A percentile compares a stretch with the other conserved stretches of the same genome.
Evolutionary conservation across 2,329 filamentous ascomycete species (phyloP).

Genomic region (Achaetomium macrosporum): DNA sequence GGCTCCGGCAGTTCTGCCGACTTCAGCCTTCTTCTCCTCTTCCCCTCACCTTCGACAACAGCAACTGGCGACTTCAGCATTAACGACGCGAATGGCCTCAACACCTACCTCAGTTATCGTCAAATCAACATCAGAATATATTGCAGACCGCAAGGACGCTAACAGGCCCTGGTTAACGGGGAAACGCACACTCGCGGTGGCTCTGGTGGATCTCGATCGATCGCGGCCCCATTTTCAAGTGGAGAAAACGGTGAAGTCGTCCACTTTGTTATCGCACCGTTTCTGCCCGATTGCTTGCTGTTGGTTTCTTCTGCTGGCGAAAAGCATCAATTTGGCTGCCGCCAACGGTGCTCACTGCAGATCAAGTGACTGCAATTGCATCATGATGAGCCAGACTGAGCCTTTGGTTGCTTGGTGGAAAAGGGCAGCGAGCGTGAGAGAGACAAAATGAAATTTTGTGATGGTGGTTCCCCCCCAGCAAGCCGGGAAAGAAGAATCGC

Average conservation of each 20-base stretch:
- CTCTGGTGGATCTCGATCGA: constrained; percentile 3
- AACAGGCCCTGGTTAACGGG: constrained; percentile 9
- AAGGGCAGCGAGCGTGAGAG: not conserved
- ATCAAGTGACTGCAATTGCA: constrained; percentile 5
- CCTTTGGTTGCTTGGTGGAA: not conserved
- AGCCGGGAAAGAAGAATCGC: constrained; percentile 22
- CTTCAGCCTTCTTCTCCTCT: not conserved
- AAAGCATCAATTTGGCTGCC: no score
- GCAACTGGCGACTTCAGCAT: not conserved
- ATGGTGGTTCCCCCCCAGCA: constrained; percentile 18
- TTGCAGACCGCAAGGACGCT: not conserved
- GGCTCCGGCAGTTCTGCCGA: not conserved
- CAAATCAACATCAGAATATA: constrained; percentile 1
- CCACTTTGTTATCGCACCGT: no score
- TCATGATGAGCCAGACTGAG: not conserved
- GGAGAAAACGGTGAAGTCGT: not conserved
- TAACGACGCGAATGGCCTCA: not conserved
- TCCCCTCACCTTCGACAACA: not conserved
- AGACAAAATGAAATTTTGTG: constrained; percentile 25
- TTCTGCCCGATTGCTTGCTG: no score
- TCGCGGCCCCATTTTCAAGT: constrained; percentile 9
- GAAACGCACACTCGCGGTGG: not conserved
- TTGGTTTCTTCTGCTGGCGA: not conserved
- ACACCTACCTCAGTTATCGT: not conserved
- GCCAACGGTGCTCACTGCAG: not conserved